Evolutionary conservation across 768 basidiomycete genomes (phyloP).

Genomic region (Pisolithus albus): DNA sequence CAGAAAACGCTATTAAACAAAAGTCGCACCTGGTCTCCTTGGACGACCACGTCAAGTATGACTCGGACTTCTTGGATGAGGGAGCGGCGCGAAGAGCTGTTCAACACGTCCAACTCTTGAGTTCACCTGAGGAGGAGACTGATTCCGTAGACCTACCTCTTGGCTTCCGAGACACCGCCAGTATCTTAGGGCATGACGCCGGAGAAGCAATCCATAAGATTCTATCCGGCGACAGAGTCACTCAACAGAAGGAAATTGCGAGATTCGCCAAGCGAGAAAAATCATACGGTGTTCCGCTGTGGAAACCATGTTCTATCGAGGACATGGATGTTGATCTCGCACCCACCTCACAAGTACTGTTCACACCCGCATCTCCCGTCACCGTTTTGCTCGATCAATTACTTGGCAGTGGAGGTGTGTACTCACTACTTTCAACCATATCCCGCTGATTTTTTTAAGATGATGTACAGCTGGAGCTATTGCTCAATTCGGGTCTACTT

Average conservation of each 20-base stretch:
- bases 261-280: slow-evolving; percentile 15
- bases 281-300: slow-evolving; percentile 24
- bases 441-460: slow-evolving; percentile 29
- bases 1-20: slow-evolving; percentile 35
- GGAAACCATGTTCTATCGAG: slow-evolving; percentile 19
- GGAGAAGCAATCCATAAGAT: slow-evolving; percentile 41
- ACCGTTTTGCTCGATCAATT: slow-evolving; percentile 27
- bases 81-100: slow-evolving; percentile 35
- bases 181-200: slow-evolving; percentile 23
- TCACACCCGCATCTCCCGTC: slow-evolving; percentile 20
- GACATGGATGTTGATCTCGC: slow-evolving; percentile 17
- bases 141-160: slow-evolving; percentile 29
- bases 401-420: slow-evolving; percentile 30
- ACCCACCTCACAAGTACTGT: neutral
- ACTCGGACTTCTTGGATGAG: slow-evolving; percentile 28
- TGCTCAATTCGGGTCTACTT: slow-evolving; percentile 40
- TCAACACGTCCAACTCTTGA: slow-evolving; percentile 12
- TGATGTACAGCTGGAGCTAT: slow-evolving; percentile 27
- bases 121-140: neutral
- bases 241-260: slow-evolving; percentile 22
- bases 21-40: slow-evolving; percentile 21
- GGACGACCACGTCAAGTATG: slow-evolving; percentile 17
- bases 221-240: slow-evolving; percentile 34
- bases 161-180: slow-evolving; percentile 28
- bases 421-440: neutral